phyloP scores from a whole-genome alignment of 2,329 filamentous ascomycete species.

The Hypoxylon sp. region DNA sequence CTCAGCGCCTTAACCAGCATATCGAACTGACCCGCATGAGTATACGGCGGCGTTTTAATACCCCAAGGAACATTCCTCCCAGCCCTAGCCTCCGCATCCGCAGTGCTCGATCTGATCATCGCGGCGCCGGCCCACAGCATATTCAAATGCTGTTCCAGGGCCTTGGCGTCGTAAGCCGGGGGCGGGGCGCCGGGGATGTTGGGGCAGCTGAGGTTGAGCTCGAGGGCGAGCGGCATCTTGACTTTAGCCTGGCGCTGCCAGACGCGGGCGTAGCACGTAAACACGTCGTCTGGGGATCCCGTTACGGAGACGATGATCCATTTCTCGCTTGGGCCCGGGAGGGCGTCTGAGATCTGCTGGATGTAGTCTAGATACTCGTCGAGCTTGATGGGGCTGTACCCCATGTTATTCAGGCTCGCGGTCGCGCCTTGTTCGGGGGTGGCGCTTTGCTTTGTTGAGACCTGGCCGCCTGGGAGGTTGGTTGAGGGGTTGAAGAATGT shows the following conservation, averaged over 20 bases:
- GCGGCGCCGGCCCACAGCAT: conserved; percentile 56
- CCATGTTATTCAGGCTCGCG: conserved; percentile 77
- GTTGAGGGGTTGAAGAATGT: conserved; percentile 71
- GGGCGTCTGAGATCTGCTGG: conserved; percentile 59
- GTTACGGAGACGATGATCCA: conserved; percentile 80
- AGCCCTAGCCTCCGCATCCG: neutral
- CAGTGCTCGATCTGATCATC: conserved; percentile 3
- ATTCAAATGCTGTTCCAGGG: conserved; percentile 69
- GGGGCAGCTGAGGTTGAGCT: conserved; percentile 84
- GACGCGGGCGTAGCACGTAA: conserved; percentile 69
- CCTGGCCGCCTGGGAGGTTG: conserved; percentile 12
- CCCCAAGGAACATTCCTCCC: conserved; percentile 64
- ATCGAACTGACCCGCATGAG: conserved; percentile 75
- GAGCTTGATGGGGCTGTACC: conserved; percentile 78
- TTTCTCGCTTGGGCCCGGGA: conserved; percentile 59
- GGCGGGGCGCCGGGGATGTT: conserved; percentile 79
- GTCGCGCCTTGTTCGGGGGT: conserved; percentile 42
- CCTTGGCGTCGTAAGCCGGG: conserved; percentile 74
- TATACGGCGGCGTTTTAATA: conserved; percentile 84
- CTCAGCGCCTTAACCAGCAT: conserved; percentile 68
- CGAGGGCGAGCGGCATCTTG: conserved; percentile 70
- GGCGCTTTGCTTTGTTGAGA: conserved; percentile 38
- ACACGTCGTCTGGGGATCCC: conserved; percentile 71
- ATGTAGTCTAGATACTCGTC: conserved; percentile 72
- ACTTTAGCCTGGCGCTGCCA: conserved; percentile 56